These are phyloP conservation scores for Cardiospermum halicacabum DNA, from an alignment of 345 rosid species.

Conservation along the genomic window DNA sequence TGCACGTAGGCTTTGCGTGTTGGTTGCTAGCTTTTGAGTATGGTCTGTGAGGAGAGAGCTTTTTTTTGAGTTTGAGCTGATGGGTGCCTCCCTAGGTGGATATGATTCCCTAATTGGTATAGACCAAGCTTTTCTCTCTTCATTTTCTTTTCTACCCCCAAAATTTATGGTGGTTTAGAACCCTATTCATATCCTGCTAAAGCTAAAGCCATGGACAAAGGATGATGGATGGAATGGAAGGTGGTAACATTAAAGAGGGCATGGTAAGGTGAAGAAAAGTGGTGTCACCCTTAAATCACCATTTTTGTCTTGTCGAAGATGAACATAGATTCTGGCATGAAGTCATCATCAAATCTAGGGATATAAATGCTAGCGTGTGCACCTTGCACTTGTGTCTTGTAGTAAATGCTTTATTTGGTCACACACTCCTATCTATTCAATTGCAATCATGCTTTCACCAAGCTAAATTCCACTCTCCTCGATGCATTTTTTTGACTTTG, in stretches of 20 bases:
- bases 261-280: neutral
- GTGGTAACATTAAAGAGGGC: slow-evolving; percentile 11
- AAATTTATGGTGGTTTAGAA: slow-evolving; percentile 22
- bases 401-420: slow-evolving; percentile 48
- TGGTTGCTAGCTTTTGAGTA: slow-evolving; percentile 39
- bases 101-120: slow-evolving; percentile 41
- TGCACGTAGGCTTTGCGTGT: slow-evolving; percentile 62
- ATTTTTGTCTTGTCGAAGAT: slow-evolving; percentile 41
- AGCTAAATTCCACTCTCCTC: slow-evolving; percentile 26
- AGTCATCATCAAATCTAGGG: slow-evolving; percentile 61
- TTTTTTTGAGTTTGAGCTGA: neutral
- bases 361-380: slow-evolving; percentile 77
- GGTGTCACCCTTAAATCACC: slow-evolving; percentile 32
- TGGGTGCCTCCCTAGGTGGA: slow-evolving; percentile 30
- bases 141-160: too few relatives aligned
- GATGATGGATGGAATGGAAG: neutral
- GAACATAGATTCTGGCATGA: slow-evolving; percentile 61
- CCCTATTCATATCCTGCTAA: neutral
- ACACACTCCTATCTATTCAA: slow-evolving; percentile 33
- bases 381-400: slow-evolving; percentile 20
- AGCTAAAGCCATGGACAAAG: neutral
- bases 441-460: slow-evolving; percentile 25
- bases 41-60: slow-evolving; percentile 9
- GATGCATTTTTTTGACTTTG: slow-evolving; percentile 42
- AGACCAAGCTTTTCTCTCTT: slow-evolving; percentile 25